Evolutionary conservation across 768 basidiomycete species (phyloP).

Genomic region (Tremella mesenterica): DNA sequence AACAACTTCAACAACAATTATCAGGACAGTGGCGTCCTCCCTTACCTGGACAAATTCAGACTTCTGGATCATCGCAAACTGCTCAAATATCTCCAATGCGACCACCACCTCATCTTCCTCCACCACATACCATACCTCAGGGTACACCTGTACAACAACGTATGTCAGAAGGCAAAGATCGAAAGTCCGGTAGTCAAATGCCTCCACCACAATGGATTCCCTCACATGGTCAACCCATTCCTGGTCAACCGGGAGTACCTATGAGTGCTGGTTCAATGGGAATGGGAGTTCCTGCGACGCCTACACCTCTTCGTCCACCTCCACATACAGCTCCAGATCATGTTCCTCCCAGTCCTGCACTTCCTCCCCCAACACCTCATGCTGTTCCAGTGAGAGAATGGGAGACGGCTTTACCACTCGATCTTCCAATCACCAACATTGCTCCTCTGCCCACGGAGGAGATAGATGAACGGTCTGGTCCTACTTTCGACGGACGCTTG

Average conservation of each 20-base stretch:
- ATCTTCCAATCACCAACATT: slow-evolving; percentile 56
- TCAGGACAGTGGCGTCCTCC: background rate
- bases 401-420: slow-evolving; percentile 44
- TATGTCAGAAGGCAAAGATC: slow-evolving; percentile 1
- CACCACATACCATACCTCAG: slow-evolving; percentile 4
- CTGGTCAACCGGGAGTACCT: background rate
- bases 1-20: background rate
- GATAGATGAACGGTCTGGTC: slow-evolving; percentile 48
- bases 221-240: background rate
- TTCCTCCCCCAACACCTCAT: slow-evolving; percentile 6
- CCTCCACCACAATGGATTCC: slow-evolving; percentile 26
- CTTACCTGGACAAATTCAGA: no score
- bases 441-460: slow-evolving; percentile 56
- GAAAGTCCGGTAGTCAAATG: slow-evolving; percentile 6
- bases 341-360: background rate
- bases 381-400: slow-evolving; percentile 32
- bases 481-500: slow-evolving; percentile 46
- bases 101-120: slow-evolving; percentile 16
- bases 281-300: background rate
- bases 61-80: background rate
- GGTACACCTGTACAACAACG: slow-evolving; percentile 3
- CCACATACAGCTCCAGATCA: background rate
- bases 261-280: background rate
- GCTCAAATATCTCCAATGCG: slow-evolving; percentile 1
- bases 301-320: background rate